Conservation (phyloP, 2,329 filamentous ascomycete species). For the Fusarium heterosporum region DNA sequence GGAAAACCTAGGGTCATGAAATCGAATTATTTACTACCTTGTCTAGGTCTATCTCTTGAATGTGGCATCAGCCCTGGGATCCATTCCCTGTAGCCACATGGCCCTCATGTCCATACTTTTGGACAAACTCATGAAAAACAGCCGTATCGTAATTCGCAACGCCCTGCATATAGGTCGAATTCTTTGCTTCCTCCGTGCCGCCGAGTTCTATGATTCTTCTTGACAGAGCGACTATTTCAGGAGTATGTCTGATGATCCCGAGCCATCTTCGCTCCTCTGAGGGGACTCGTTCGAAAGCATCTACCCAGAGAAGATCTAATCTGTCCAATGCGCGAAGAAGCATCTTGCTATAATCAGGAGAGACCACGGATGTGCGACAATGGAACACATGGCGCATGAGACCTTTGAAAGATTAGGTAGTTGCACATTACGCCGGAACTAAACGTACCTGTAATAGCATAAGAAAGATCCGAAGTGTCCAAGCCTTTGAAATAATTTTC, state of each 20-base stretch:
- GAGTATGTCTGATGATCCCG: conserved; percentile 17
- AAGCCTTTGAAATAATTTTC: conserved; percentile 1
- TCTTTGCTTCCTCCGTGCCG: background rate
- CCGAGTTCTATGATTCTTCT: conserved; percentile 14
- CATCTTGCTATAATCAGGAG: background rate
- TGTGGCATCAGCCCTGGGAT: background rate
- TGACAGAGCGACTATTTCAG: conserved; percentile 16
- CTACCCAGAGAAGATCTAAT: conserved; percentile 25
- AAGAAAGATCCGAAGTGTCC: conserved; percentile 5
- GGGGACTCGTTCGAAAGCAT: background rate
- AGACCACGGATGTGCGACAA: conserved; percentile 10
- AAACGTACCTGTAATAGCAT: background rate
- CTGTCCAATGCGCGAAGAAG: conserved; percentile 18
- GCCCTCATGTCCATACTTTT: background rate
- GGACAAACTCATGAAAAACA: conserved; percentile 22
- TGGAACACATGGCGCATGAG: conserved; percentile 21
- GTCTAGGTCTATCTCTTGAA: background rate
- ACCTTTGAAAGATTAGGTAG: background rate
- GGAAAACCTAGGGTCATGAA: too few species aligned
- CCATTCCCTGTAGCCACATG: background rate
- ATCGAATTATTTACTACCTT: too few species aligned
- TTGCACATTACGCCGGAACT: accelerated
- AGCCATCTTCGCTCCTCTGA: conserved; percentile 18
- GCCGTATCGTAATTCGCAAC: conserved; percentile 17
- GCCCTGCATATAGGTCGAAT: conserved; percentile 8